Base-by-base conservation (phyloP, 306 rosid genomes). In the Cucurbita argyrosperma region DNA sequence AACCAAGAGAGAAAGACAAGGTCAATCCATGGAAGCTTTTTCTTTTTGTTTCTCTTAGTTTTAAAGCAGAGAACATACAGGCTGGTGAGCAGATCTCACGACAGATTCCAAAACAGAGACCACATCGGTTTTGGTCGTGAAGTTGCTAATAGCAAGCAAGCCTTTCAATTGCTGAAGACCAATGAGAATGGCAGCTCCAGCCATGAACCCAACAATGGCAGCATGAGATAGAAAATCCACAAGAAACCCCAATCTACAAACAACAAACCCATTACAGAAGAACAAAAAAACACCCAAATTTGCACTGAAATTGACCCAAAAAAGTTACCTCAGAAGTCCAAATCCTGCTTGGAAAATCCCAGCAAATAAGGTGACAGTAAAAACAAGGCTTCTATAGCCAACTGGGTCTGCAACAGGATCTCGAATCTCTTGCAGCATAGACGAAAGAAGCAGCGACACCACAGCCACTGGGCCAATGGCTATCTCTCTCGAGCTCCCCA, bases 391-490 rank as follows among this genome's bases (percentile, higher is more conserved):
- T 79, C 91, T 88, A 69, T 92, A 92, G 65, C 81, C 89, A 21
- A 67, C 74, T 43, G 96, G 96, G 68, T 86, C 81, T 40, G 84
- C 76, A 59, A 37, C 72, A 64, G 98, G 98, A 84, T 92, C 96
- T 77, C 82, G 79, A 76, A 90, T 84, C 45, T 88, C 79, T 55
- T 76, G 82, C 38, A 89, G 79, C 67, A 84, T 38, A 0, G 98
- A 87, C 13, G 93, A 77, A 26, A 92, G 83, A 74, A 92, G 84
- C 79, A 92, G 35, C 40, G 98, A 92, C 11, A 90, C 98, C 63
- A 92, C 98, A 35, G 98, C 98, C 11, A 92, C 98, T 35, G 98
- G 98, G 50, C 98, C 98, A 35, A 92, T 88, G 52, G 98, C 98
- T 71, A 92, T 81, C 71, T 92, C 98, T 83, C 89, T 88, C 76